Evolutionary conservation across 1,284 basidiomycete genomes (phyloP), one percentile per base, ranked within the genome.

Genomic region (Chalciporus sp.): DNA sequence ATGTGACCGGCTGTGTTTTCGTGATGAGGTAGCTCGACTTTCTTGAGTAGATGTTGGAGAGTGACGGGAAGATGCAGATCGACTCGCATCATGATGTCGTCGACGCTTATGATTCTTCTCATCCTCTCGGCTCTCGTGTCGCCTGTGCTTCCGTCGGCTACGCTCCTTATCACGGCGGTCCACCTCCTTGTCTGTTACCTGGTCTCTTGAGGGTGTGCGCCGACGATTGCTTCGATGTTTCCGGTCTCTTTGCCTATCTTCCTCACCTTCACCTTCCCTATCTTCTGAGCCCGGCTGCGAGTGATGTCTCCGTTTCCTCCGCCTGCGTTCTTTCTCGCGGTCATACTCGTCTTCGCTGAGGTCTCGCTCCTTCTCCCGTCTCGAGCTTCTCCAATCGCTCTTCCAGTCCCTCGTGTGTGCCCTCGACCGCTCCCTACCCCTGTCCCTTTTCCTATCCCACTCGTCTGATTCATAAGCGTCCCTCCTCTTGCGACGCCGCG

Each of bases 401-500:
- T 72, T 68, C 61, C 65, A 63, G 44, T 66, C 44, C 49, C 59
- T 56, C 46, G 48, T 52, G 20, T 35, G 61, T 7, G 53, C 49
- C 31, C 64, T 59, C 17, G 62, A 61, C 20, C 53, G 69, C 59
- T 77, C 77, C 72, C 75, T 76, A 46, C 74, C 72, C 51, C 76
- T 67, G 29, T 68, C 67, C 78, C 71, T 70, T 70, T 80, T 73
- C 51, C 77, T 67, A 19, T 77, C 76, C 40, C 68, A 61, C 56
- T 75, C 77, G 37, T 73, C 70, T 4, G 59, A 56, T 58, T 56
- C 62, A 43, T 56, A 49, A 40, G 49, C 61, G 49, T 71, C 71
- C 39, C 65, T 65, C 28, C 71, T 67, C 19, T 72, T 73, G 57
- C 70, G 68, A 48, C 82, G 74, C 54, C 83, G 72, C 55, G 80